Evolutionary conservation across 2,329 filamentous ascomycete genomes (phyloP), one percentile per base, ranked within the genome.

Genomic region (Botrytis cinerea): DNA sequence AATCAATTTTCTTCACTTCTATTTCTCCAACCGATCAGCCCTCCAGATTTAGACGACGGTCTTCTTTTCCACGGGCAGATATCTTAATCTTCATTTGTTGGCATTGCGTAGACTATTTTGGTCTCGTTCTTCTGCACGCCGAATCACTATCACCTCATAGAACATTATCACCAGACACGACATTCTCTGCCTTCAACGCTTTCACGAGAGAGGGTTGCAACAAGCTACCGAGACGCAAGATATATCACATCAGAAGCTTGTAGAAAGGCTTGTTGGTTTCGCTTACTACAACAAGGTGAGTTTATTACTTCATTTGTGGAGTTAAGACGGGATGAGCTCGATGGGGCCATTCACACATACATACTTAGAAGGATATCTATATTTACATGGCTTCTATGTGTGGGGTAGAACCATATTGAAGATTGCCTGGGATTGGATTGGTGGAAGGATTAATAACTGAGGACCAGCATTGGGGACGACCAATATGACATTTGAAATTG

Each of bases 181-280:
- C 10, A 28, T 48, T 32, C 22, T 67, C 28, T 46, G 28, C 25
- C 20, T 51, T 54, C 45, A 7, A 67, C 32, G 16, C 35, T 28
- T 67, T 54, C 46, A 54, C 14, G 32, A 22, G 40, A 40, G 64
- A n/a, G 18, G 46, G 62, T 66, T 20, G 40, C 64, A 54, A 40
- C 64, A 10, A 68, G 46, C 54, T 18, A 22, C 35, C 67, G 40
- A 60, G 67, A 70, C 67, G 51, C 51, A 61, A 28, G 48, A 57
- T 38, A 43, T 57, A 68, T 67, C 64, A 32, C 64, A 57, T 22
- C 38, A 68, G 48, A 54, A 54, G 32, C 64, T 54, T 54, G 9
- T 38, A 68, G 48, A n/a, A 25, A 43, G n/a, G 48, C 48, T 57
- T 68, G 12, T 22, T 68, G n/a, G 25, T n/a, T 28, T 45, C 40